Percentiles rank a stretch among this genome's conserved stretches.
phyloP scores from a whole-genome alignment of 2,329 filamentous ascomycete genomes.

The Aureobasidium pullulans region DNA sequence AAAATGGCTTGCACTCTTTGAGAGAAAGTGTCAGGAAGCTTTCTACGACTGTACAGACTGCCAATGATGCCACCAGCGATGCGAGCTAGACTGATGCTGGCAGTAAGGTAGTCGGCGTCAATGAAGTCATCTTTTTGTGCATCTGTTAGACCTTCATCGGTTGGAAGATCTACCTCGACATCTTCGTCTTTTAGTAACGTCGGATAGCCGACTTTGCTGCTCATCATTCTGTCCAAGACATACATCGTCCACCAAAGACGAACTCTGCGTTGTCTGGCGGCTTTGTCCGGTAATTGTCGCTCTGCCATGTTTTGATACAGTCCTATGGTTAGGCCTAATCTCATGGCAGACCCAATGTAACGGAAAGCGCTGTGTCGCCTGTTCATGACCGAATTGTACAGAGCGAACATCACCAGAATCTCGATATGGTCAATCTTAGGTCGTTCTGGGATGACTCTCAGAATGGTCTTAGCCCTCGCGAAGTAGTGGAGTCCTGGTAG shows the following conservation, averaged over 20 bases:
- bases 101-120: constrained; percentile 31
- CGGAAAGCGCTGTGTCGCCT: constrained; percentile 39
- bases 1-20: constrained; percentile 32
- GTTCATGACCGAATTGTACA: constrained; percentile 41
- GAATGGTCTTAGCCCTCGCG: constrained; percentile 32
- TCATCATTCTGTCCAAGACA: constrained; percentile 28
- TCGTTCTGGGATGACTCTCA: constrained; percentile 36
- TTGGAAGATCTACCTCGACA: constrained; percentile 37
- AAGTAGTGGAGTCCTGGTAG: constrained; percentile 42
- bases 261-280: constrained; percentile 26
- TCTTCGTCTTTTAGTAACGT: constrained; percentile 27
- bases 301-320: constrained; percentile 35
- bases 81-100: constrained; percentile 34
- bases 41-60: constrained; percentile 19
- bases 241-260: constrained; percentile 31
- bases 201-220: constrained; percentile 29
- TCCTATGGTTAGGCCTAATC: constrained; percentile 39
- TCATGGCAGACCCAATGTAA: constrained; percentile 39
- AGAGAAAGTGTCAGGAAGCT: constrained; percentile 25
- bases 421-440: constrained; percentile 40
- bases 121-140: constrained; percentile 25
- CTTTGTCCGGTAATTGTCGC: constrained; percentile 33
- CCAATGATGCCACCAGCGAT: constrained; percentile 24
- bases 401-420: constrained; percentile 36
- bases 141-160: constrained; percentile 26